These are phyloP conservation scores for Zygosaccharomyces pseudobailii DNA, from an alignment of 1,139 yeast genomes.

Conservation along the genomic window DNA sequence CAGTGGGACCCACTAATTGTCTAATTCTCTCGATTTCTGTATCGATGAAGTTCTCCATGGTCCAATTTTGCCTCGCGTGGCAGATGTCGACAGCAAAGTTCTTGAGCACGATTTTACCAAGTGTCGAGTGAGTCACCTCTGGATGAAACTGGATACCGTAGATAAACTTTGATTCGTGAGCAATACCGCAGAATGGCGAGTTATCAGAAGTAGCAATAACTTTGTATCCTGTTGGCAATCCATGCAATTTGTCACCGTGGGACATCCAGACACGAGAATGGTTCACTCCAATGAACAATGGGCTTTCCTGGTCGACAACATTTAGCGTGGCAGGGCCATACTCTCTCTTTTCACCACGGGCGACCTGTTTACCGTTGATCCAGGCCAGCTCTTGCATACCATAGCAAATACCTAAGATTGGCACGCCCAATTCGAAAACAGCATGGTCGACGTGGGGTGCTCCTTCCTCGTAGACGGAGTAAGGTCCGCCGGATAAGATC, in stretches of 20 bases:
- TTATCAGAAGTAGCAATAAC: conserved; percentile 87
- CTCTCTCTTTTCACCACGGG: conserved; percentile 96
- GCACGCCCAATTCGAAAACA: conserved; percentile 83
- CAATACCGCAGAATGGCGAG: conserved; percentile 94
- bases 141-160: conserved; percentile 99
- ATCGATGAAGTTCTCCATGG: conserved; percentile 95
- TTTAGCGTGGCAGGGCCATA: conserved; percentile 93
- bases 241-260: conserved; percentile 92
- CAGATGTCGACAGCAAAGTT: conserved; percentile 94
- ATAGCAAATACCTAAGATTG: conserved; percentile 95
- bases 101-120: conserved; percentile 80
- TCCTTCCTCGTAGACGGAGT: conserved; percentile 90
- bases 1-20: conserved; percentile 90
- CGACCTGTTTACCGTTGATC: conserved; percentile 94
- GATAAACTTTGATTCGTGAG: conserved; percentile 66
- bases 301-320: conserved; percentile 62
- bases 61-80: conserved; percentile 86
- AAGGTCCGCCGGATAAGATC: conserved; percentile 95
- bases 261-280: conserved; percentile 98
- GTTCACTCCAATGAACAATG: conserved; percentile 81
- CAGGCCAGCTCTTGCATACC: conserved; percentile 99
- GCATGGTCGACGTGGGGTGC: conserved; percentile 98
- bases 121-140: conserved; percentile 93
- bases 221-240: conserved; percentile 84
- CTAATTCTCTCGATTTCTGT: conserved; percentile 92